Evolutionary conservation across 2,329 filamentous ascomycete species (phyloP).

Genomic region (Fusarium papillatum): DNA sequence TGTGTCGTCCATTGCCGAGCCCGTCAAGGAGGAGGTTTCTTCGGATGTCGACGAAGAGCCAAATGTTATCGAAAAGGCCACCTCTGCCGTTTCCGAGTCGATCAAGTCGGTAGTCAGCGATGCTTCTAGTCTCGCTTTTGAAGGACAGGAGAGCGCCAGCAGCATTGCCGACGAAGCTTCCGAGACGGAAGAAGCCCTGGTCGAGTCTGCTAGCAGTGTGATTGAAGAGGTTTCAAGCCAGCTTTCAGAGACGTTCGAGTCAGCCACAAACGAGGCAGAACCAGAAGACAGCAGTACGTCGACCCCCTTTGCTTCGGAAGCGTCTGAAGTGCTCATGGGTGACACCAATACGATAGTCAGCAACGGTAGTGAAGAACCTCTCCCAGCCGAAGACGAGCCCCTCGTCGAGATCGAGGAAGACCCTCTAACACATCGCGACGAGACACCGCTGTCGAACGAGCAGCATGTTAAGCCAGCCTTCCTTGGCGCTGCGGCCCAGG

Average conservation of each 20-base stretch:
- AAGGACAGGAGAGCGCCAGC: conserved; percentile 27
- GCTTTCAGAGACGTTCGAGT: conserved; percentile 37
- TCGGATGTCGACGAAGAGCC: conserved; percentile 19
- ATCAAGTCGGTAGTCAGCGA: conserved; percentile 23
- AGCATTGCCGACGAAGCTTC: conserved; percentile 32
- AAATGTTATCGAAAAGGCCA: conserved; percentile 31
- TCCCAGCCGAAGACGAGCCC: conserved; percentile 41
- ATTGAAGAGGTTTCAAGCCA: conserved; percentile 36
- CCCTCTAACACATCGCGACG: conserved; percentile 35
- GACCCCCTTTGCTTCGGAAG: conserved; percentile 42
- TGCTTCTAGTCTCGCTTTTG: conserved; percentile 29
- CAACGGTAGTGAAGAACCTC: conserved; percentile 46
- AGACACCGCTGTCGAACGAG: conserved; percentile 44
- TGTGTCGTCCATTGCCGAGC: conserved; percentile 35
- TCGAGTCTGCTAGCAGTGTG: conserved; percentile 35
- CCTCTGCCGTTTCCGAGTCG: conserved; percentile 22
- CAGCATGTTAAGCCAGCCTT: conserved; percentile 60
- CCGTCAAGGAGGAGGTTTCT: conserved; percentile 21
- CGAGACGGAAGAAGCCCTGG: conserved; percentile 26
- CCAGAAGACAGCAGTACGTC: conserved; percentile 39
- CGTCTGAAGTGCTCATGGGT: conserved; percentile 42
- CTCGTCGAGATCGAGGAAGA: conserved; percentile 44
- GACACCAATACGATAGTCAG: conserved; percentile 39
- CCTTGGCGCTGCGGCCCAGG: conserved; percentile 65
- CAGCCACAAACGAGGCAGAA: conserved; percentile 27